These are phyloP conservation scores for Simplicillium sp. DNA, from an alignment of 2,329 filamentous ascomycete genomes.

Conservation along the genomic window DNA sequence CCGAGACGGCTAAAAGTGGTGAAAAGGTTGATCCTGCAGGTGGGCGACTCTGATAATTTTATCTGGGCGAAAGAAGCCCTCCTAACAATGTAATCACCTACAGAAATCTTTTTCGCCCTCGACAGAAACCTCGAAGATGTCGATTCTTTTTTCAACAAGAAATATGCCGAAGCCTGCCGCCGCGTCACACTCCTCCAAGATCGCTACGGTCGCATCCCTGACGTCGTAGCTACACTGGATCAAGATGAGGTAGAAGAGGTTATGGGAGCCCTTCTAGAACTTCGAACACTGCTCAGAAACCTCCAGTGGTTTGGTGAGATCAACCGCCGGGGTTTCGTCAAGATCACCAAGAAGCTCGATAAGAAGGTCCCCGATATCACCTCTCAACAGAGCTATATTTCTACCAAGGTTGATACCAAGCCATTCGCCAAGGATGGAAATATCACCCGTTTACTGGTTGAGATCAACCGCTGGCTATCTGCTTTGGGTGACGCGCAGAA, in stretches of 20 bases:
- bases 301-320: slow-evolving; percentile 97
- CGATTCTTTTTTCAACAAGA: slow-evolving; percentile 94
- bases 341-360: slow-evolving; percentile 98
- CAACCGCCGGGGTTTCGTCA: slow-evolving; percentile 88
- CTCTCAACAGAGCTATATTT: slow-evolving; percentile 77
- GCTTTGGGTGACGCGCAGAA: slow-evolving; percentile 68
- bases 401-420: slow-evolving; percentile 81
- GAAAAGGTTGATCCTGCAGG: slow-evolving; percentile 82
- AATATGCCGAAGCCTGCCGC: slow-evolving; percentile 75
- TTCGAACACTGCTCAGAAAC: slow-evolving; percentile 80
- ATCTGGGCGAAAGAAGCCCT: neutral
- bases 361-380: slow-evolving; percentile 76
- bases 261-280: slow-evolving; percentile 79
- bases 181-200: slow-evolving; percentile 80
- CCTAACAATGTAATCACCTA: slow-evolving; percentile 9
- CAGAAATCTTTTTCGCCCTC: slow-evolving; percentile 94
- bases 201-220: slow-evolving; percentile 68
- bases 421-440: slow-evolving; percentile 71
- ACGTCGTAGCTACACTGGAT: slow-evolving; percentile 65
- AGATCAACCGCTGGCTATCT: slow-evolving; percentile 89
- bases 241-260: slow-evolving; percentile 86
- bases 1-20: slow-evolving; percentile 55
- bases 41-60: slow-evolving; percentile 36
- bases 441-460: slow-evolving; percentile 36
- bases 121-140: slow-evolving; percentile 97